Evolutionary conservation across 1,284 basidiomycete species (phyloP), one percentile per base, ranked within the genome.

Genomic region (Puccinia horiana): DNA sequence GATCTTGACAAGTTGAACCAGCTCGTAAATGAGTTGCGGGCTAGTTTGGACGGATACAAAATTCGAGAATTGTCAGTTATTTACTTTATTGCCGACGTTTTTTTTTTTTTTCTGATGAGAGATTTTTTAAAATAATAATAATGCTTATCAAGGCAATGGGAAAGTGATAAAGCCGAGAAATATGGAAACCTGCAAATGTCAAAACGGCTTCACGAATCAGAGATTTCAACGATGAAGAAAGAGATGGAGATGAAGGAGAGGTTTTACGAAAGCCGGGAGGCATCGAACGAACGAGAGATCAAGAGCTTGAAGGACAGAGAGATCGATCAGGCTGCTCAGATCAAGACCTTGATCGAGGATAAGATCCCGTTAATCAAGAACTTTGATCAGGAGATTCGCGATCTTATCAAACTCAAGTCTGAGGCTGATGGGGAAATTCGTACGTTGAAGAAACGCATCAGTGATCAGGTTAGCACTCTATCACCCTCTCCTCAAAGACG

Each of bases 61-160:
- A 37, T 42, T 54, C 76, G 49, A 67, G 76, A 78, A 78, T 32
- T 37, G 76, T 78, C 29, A 78, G 76, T 78, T 26, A 26, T 26
- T 52, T 77, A 11, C 56, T 74, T 74, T 37, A 18, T 56, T 54
- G 6, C 35, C 6, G 3, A 29, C 6, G 3, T 54, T 74, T 54
- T 20, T 32, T 74, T 40, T 40, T 56, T 56, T 40, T 20, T 52
- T 73, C 12, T n/a, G 23, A 11, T 40, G 29, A 74, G 23, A 40
- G 26, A 2, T 37, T 32, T 74, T 35, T 74, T 35, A 2, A 9
- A 14, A 1, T 49, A 42, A 42, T 23, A 26, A 26, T 69, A 5
- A 6, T 8, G 23, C 6, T 32, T 20, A 58, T 32, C 4, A 40
- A 75, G 73, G 44, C 73, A 61, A 58, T 75, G 73, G 73, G 49